Percentiles rank a stretch among this genome's conserved stretches.
Evolutionary conservation across 352 stramenopile species (phyloP).

Genomic region (Globisporangium radiosum): DNA sequence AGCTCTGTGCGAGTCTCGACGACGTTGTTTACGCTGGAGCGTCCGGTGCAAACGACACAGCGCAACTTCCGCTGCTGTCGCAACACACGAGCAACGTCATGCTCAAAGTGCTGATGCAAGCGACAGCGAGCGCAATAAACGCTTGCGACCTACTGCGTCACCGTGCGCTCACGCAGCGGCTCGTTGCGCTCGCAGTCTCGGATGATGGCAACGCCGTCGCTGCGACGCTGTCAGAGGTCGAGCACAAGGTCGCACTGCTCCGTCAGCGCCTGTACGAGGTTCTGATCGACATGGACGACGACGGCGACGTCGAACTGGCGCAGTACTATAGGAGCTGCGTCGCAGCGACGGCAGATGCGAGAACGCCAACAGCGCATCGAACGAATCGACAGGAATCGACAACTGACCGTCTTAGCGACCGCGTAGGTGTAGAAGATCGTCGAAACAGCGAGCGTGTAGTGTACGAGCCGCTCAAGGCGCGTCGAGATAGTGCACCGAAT

Average conservation of each 20-base stretch:
- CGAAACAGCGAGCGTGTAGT: neutral
- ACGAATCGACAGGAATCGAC: neutral
- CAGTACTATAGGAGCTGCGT: neutral
- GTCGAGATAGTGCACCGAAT: neutral
- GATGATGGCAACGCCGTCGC: conserved; percentile 22
- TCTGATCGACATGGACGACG: conserved; percentile 27
- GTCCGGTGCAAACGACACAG: no score
- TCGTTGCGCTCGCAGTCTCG: conserved; percentile 8
- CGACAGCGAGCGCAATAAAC: neutral
- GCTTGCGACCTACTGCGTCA: neutral
- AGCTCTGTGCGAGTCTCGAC: neutral
- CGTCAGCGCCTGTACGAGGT: conserved; percentile 41
- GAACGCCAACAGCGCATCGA: neutral
- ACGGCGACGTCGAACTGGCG: conserved; percentile 21
- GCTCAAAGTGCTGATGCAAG: conserved; percentile 10
- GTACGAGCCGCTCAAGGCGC: no score
- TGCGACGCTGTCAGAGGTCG: conserved; percentile 24
- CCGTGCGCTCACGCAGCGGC: neutral
- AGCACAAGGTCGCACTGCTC: conserved; percentile 32
- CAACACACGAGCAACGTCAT: conserved; percentile 1
- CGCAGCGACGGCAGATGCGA: no score
- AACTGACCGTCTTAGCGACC: neutral
- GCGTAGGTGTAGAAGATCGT: neutral
- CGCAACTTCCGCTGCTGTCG: neutral
- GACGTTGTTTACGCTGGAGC: no score